A percentile compares a stretch with the other conserved stretches of the same genome.
These are phyloP conservation scores for Hemileccinum hortonii DNA, from an alignment of 1,284 basidiomycete genomes.

Conservation along the genomic window DNA sequence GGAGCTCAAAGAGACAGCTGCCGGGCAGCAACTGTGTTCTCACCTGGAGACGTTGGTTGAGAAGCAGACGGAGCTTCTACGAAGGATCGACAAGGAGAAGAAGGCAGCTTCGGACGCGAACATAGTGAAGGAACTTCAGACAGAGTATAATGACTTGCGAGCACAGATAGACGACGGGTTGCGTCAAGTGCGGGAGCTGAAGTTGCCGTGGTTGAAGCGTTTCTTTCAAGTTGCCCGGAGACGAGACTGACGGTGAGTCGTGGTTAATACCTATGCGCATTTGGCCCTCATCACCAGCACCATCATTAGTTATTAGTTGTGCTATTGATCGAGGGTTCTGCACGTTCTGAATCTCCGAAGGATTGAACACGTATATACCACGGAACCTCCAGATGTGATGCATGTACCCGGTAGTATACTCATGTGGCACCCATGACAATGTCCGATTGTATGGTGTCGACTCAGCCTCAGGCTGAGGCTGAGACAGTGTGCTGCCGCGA, in stretches of 20 bases:
- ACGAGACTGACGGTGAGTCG: neutral
- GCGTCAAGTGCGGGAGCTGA: slow-evolving; percentile 16
- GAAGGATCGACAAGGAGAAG: slow-evolving; percentile 8
- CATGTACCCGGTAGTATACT: too few relatives aligned
- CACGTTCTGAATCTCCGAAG: too few relatives aligned
- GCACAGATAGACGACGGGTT: slow-evolving; percentile 8
- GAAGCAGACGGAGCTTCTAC: slow-evolving; percentile 6
- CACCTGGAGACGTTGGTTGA: slow-evolving; percentile 3
- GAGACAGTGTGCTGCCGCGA: too few relatives aligned
- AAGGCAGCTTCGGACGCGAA: neutral
- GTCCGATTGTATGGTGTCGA: too few relatives aligned
- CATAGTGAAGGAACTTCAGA: slow-evolving; percentile 3
- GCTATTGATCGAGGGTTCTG: too few relatives aligned
- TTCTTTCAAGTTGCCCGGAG: neutral
- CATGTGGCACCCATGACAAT: too few relatives aligned
- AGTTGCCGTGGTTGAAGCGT: slow-evolving; percentile 6
- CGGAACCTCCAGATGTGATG: too few relatives aligned
- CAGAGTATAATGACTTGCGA: slow-evolving; percentile 9
- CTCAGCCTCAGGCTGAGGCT: too few relatives aligned
- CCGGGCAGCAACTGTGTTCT: slow-evolving; percentile 5
- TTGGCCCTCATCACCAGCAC: too few relatives aligned
- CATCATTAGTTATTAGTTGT: too few relatives aligned
- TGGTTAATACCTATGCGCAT: too few relatives aligned
- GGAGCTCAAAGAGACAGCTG: slow-evolving; percentile 8
- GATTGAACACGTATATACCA: too few relatives aligned